These are phyloP conservation scores for Chrysoporthe cubensis DNA, from an alignment of 2,329 filamentous ascomycete genomes.

Conservation along the genomic window DNA sequence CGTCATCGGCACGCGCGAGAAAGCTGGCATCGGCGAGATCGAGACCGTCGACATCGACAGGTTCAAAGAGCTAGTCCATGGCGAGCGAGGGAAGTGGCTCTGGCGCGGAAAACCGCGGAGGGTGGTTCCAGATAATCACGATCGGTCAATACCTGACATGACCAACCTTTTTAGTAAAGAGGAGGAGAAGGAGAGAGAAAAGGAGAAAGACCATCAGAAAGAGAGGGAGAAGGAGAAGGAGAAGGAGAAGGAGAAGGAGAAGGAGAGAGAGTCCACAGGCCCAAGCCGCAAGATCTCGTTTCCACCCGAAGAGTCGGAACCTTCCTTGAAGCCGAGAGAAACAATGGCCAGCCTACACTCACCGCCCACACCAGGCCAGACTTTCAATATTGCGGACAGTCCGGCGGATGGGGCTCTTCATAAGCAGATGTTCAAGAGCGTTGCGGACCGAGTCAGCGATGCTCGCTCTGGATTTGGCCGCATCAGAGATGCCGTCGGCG, in stretches of 20 bases:
- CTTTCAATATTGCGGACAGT: conserved; percentile 51
- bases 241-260: conserved; percentile 18
- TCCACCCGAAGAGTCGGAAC: conserved; percentile 55
- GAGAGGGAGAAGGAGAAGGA: conserved; percentile 25
- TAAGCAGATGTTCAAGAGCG: conserved; percentile 75
- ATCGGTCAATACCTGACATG: conserved; percentile 51
- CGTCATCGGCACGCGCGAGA: conserved; percentile 86
- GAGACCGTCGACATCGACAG: conserved; percentile 89
- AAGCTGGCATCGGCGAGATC: conserved; percentile 87
- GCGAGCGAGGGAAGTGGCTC: conserved; percentile 88
- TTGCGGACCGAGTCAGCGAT: conserved; percentile 78
- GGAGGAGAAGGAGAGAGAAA: conserved; percentile 44
- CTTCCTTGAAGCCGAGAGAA: conserved; percentile 49
- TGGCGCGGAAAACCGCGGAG: conserved; percentile 91
- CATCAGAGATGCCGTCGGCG: conserved; percentile 83
- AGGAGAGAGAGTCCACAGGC: conserved; percentile 12
- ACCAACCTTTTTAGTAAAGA: conserved; percentile 59
- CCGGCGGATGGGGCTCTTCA: conserved; percentile 60
- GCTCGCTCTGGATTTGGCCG: conserved; percentile 81
- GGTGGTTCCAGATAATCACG: conserved; percentile 50
- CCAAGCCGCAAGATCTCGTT: conserved; percentile 48
- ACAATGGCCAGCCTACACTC: conserved; percentile 50
- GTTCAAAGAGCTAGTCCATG: conserved; percentile 77
- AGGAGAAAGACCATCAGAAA: conserved; percentile 22
- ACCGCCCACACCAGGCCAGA: conserved; percentile 48